phyloP scores from a whole-genome alignment of 108 stramenopile species.

The Skeletonema grethae region DNA sequence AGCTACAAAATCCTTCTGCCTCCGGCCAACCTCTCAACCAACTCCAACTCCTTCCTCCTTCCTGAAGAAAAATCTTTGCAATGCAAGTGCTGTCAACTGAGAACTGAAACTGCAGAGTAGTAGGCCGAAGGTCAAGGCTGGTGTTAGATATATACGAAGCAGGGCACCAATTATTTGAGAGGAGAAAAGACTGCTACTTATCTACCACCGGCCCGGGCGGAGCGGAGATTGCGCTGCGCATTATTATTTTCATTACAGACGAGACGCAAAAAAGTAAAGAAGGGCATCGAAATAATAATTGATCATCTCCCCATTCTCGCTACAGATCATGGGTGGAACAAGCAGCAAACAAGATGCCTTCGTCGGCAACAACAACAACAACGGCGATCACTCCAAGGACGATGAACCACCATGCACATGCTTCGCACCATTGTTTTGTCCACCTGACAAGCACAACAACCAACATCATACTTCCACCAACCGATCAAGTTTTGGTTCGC shows the following conservation, averaged over 20 bases:
- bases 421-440: slow-evolving; percentile 28
- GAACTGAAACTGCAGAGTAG: no score
- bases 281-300: background rate
- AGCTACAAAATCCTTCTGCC: no score
- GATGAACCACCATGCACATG: slow-evolving; percentile 10
- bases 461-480: slow-evolving; percentile 4
- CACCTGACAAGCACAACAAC: background rate
- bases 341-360: slow-evolving; percentile 31
- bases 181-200: no score
- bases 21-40: no score
- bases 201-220: no score
- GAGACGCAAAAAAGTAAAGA: background rate
- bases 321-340: slow-evolving; percentile 26
- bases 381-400: background rate
- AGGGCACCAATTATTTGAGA: no score
- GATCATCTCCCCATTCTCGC: background rate
- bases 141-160: no score
- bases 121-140: no score
- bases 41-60: no score
- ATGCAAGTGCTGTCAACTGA: no score
- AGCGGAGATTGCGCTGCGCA: no score
- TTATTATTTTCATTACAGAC: background rate
- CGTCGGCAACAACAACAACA: slow-evolving; percentile 8
- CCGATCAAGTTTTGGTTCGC: slow-evolving; percentile 57
- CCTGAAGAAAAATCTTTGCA: no score